Percentiles rank a stretch among this genome's conserved stretches.
Evolutionary conservation across 2,329 filamentous ascomycete species (phyloP).

Genomic region (Pseudocercospora pini-densiflorae): DNA sequence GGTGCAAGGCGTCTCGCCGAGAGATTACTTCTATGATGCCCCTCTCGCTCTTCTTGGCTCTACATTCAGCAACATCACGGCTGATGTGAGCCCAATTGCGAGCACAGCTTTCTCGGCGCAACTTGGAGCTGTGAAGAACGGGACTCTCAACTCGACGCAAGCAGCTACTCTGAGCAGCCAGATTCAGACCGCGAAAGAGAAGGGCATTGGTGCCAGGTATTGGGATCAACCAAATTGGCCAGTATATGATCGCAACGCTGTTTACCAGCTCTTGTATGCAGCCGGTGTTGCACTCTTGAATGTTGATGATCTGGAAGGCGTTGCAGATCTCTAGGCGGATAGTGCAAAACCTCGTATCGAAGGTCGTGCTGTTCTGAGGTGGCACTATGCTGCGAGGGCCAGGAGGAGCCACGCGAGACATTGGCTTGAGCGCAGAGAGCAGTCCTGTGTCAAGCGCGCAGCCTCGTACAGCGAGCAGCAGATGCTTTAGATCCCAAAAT

Average conservation of each 20-base stretch:
- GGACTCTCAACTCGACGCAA: slow-evolving; percentile 53
- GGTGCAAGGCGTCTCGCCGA: slow-evolving; percentile 49
- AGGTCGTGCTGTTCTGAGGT: background rate
- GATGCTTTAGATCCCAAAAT: background rate
- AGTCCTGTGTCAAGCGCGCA: too few species aligned
- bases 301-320: slow-evolving; percentile 65
- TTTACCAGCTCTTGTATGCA: slow-evolving; percentile 62
- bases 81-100: slow-evolving; percentile 58
- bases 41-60: slow-evolving; percentile 53
- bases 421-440: background rate
- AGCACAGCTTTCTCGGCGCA: slow-evolving; percentile 54
- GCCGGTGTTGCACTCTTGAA: slow-evolving; percentile 67
- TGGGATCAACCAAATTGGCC: slow-evolving; percentile 68
- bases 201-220: slow-evolving; percentile 64
- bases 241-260: slow-evolving; percentile 59
- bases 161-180: slow-evolving; percentile 57
- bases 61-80: slow-evolving; percentile 51
- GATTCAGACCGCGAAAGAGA: slow-evolving; percentile 57
- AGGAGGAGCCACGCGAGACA: background rate
- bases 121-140: slow-evolving; percentile 45
- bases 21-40: slow-evolving; percentile 64
- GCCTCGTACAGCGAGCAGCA: background rate
- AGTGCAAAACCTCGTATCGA: background rate
- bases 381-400: background rate
- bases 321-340: slow-evolving; percentile 47